Base-by-base conservation (phyloP, 257 asterid species). In the Coffea eugenioides region DNA sequence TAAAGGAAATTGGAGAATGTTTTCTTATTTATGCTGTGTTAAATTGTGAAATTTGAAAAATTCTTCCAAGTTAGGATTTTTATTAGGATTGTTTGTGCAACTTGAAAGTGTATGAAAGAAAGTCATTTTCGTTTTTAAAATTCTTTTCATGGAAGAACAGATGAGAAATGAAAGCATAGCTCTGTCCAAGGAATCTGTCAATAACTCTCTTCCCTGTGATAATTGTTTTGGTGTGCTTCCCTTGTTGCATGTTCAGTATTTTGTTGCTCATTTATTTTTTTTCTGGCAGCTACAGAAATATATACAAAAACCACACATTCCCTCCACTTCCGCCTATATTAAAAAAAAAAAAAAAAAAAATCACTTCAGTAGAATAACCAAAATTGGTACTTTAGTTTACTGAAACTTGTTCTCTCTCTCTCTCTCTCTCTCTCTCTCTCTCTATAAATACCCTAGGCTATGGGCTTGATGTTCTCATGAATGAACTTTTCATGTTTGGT, bases 401-500 rank as follows among this genome's bases (percentile, higher is more conserved):
- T 34, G 51, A 46, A 61, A 70, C 6, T 1, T 15, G 16, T 5
- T 73, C 43, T 4, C 43, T 39, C 43, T 4, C 43, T 27, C 31
- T 27, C 31, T 27, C 31, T 27, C 31, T 73, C 43, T 4, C 43
- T 39, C 43, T 4, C 43, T 31, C 43, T 39, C 31, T 39, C 43
- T 4, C 43, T 0, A 39, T 39, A 39, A 39, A 2, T 39, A 39
- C 43, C 43, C 43, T 39, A 39, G 43, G 43, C 43, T 39, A 39
- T 39, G 43, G 43, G 43, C 0, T 39, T 69, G 57, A n/a, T 13
- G 71, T 27, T 41, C 15, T 23, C 43, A 51, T 39, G 69, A 23
- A 80, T 23, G 70, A 79, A 18, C 66, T 67, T 75, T 69, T 49
- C 34, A 23, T 75, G 2, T 79, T 15, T 75, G 69, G 41, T 84